Base-by-base conservation (phyloP, 768 basidiomycete genomes). In the Coprinopsis cinerea region DNA sequence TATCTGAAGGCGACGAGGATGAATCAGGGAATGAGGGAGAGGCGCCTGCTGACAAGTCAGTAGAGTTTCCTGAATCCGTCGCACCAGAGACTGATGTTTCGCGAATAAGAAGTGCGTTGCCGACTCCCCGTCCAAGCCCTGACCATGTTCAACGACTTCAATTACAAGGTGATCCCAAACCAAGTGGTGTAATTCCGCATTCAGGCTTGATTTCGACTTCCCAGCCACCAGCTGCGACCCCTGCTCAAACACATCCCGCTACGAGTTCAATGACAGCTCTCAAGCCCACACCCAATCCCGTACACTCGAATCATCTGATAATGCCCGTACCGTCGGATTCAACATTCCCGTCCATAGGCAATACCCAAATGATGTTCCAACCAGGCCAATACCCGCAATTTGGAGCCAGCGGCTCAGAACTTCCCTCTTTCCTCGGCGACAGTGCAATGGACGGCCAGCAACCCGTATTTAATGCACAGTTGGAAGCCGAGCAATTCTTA, bases 11-110 rank as follows among this genome's bases (percentile, higher is more conserved):
- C 48, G 68, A 66, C 51, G 67, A 58, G 53, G 59, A 63, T 49
- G 76, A 78, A 77, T 81, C 68, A 68, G 78, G 23, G 7, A 1
- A 30, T 9, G 39, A 30, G 0, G 40, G 34, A 4, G 41, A 44
- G 7, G n/a, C n/a, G n/a, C 26, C 36, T 23, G 47, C 32, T 17
- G 47, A 48, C 25, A 46, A 10, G 41, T 43, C 11, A 24, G 41
- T 34, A 34, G 9, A n/a, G 9, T 34, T n/a, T 9, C 30, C n/a
- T 34, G n/a, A 9, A 9, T 9, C 9, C n/a, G 30, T 34, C n/a
- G 9, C 9, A 9, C 6, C 5, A 40, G 34, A 48, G 25, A 41
- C 23, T 9, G 39, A 26, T 20, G 44, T 47, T 15, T 48, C 26
- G n/a, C 44, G 26, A 35, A 25, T 36, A 10, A 46, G 27, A 15